Conservation (phyloP, 2,329 filamentous ascomycete genomes). For the Proliferodiscus dingleyae region DNA sequence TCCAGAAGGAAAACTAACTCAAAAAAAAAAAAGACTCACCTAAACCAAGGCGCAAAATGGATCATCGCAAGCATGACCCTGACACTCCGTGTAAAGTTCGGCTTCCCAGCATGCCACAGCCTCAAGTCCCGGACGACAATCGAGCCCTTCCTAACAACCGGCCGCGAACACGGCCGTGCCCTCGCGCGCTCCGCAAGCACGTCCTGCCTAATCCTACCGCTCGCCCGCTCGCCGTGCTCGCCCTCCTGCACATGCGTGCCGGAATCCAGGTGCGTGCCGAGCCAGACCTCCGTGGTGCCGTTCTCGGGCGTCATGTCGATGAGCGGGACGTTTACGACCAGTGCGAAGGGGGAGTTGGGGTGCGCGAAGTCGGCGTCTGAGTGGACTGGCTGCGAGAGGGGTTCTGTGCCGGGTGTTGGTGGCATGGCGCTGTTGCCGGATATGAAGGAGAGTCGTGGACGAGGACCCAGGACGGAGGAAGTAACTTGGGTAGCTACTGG, state of each 20-base stretch:
- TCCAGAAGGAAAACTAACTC: background rate
- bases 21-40: slow-evolving; percentile 3
- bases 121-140: slow-evolving; percentile 55
- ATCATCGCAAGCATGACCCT: slow-evolving; percentile 54
- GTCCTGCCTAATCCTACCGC: slow-evolving; percentile 44
- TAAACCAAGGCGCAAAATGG: slow-evolving; percentile 23
- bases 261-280: slow-evolving; percentile 30
- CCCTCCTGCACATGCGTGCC: slow-evolving; percentile 10
- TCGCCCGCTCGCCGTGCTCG: slow-evolving; percentile 48
- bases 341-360: slow-evolving; percentile 39
- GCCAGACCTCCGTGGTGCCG: slow-evolving; percentile 36
- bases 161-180: slow-evolving; percentile 42
- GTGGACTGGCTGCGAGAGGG: slow-evolving; percentile 51
- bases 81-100: slow-evolving; percentile 44
- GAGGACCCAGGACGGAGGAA: slow-evolving; percentile 48
- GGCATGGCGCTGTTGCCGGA: slow-evolving; percentile 56
- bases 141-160: slow-evolving; percentile 47
- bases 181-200: slow-evolving; percentile 35
- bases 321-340: slow-evolving; percentile 35
- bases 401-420: slow-evolving; percentile 35
- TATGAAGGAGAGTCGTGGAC: slow-evolving; percentile 52
- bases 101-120: slow-evolving; percentile 60
- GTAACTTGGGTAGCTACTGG: slow-evolving; percentile 52
- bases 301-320: slow-evolving; percentile 31
- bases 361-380: slow-evolving; percentile 55